Base-by-base conservation (phyloP, 371 early-diverging fungal species). In the Phascolomyces articulosus region DNA sequence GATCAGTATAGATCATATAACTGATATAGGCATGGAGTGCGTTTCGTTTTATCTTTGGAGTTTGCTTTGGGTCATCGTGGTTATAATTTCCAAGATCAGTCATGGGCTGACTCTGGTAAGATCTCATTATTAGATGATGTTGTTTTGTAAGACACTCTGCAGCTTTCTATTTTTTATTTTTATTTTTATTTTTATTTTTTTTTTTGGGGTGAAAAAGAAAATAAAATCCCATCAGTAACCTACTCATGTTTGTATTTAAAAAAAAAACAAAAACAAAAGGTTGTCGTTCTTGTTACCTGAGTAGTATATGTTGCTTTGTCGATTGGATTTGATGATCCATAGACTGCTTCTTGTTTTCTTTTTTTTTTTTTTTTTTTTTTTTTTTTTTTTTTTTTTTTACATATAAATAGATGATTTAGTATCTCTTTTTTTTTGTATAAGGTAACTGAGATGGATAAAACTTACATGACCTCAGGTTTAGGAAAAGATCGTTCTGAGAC, bases 21-120 rank as follows among this genome's bases (percentile, higher is more conserved):
- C 77, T 77, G 23, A 82, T 82, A 44, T 78, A 82, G 7, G 77
- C 79, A 40, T 82, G 82, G 10, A 76, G 60, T 23, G 77, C 79
- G 61, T 77, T 77, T n/a, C 82, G 62, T 59, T 67, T 60, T 16
- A 73, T 67, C 55, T 65, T 73, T 48, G 75, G 75, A 47, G 62
- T 68, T 29, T 62, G 63, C 41, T 67, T 71, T 71, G 44, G 28
- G 29, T 23, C 68, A 44, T 40, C 1, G n/a, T n/a, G n/a, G n/a
- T n/a, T n/a, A 58, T 2, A 40, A 29, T 40, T 8, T 23, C 41
- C 20, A n/a, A 54, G 40, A 16, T 34, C 40, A 55, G 27, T 4
- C 47, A 41, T 47, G 10, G 40, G 41, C 28, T 48, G 29, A 26
- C 48, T 21, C 8, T 56, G 34, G 21, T 27, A n/a, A 18, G 27